Percentiles rank a stretch among this genome's conserved stretches.
phyloP scores from a whole-genome alignment of 352 stramenopile genomes.

The Globisporangium sylvaticum region DNA sequence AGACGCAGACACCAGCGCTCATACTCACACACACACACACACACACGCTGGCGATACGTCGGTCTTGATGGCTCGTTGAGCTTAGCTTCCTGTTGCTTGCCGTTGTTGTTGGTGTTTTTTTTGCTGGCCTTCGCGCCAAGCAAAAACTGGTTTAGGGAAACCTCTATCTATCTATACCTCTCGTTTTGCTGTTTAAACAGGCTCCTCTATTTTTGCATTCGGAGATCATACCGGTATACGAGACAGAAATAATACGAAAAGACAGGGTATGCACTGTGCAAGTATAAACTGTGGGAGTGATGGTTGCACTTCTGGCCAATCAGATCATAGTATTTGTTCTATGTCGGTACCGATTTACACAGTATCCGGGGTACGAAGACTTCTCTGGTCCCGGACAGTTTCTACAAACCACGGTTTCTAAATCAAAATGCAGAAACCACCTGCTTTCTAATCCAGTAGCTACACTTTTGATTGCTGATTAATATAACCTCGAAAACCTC shows the following conservation, averaged over 20 bases:
- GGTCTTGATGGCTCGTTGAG: background rate
- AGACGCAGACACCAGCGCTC: background rate
- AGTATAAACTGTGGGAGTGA: background rate
- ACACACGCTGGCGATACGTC: background rate
- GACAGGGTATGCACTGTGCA: background rate
- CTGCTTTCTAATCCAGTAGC: background rate
- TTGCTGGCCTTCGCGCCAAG: background rate
- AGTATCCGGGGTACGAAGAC: background rate
- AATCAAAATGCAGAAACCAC: too few relatives aligned
- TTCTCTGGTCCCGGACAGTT: background rate
- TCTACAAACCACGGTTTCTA: background rate
- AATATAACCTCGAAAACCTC: background rate
- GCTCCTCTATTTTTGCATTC: background rate
- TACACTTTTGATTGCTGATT: background rate
- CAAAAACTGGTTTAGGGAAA: background rate
- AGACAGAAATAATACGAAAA: background rate
- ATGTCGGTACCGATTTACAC: background rate
- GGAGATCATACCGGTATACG: background rate
- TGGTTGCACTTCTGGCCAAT: background rate
- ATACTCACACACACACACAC: background rate
- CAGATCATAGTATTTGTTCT: background rate
- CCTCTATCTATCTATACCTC: background rate
- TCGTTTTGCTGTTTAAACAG: background rate
- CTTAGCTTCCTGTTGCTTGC: background rate
- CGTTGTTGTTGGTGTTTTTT: background rate